Conservation (phyloP, 1,284 basidiomycete genomes). For the Gomphus bonarii region DNA sequence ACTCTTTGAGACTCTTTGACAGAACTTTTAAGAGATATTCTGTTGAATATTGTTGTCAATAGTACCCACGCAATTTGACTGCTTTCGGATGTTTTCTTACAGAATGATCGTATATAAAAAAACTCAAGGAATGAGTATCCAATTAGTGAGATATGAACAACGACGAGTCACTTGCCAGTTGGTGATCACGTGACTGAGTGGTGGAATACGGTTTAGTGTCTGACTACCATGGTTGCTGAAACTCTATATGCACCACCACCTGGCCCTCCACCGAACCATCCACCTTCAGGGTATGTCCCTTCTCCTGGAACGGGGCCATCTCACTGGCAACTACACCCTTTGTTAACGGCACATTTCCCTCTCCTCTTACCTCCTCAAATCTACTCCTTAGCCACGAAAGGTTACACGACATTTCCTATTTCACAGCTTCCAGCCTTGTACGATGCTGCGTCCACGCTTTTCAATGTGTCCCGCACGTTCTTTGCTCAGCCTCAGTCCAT, state of each 20-base stretch:
- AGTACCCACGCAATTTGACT: no score
- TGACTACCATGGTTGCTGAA: neutral
- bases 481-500: conserved; percentile 17
- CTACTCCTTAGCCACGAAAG: conserved; percentile 1
- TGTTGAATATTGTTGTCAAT: no score
- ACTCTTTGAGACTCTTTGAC: no score
- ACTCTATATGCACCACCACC: conserved; percentile 12
- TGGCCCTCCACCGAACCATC: conserved; percentile 10
- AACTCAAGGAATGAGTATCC: no score
- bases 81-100: no score
- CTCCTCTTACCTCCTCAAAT: conserved; percentile 8
- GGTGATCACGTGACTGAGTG: no score
- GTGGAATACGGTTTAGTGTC: no score
- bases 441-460: conserved; percentile 14
- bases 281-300: neutral
- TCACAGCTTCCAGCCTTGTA: conserved; percentile 3
- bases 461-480: conserved; percentile 18
- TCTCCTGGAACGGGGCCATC: neutral
- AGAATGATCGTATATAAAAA: no score
- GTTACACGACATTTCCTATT: conserved; percentile 8
- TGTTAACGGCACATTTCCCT: neutral
- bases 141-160: no score
- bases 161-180: no score
- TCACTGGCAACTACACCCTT: neutral
- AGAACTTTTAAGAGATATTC: no score